Conservation (phyloP, 2,329 filamentous ascomycete genomes). For the Byssothecium circinans region DNA sequence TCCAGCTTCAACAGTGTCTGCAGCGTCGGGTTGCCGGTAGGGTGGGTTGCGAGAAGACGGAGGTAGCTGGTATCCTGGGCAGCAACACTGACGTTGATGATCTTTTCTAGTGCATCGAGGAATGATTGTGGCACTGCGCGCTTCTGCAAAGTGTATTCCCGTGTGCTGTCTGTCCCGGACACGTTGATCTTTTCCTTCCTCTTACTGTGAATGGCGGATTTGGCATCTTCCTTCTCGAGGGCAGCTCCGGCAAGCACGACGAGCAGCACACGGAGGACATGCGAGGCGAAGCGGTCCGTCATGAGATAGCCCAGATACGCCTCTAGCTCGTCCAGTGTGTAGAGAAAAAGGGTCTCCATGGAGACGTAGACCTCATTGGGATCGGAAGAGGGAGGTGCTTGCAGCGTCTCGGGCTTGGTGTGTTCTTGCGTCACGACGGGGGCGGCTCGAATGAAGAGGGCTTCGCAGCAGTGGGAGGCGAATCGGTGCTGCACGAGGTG, state of each 20-base stretch:
- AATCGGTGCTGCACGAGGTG: slow-evolving; percentile 93
- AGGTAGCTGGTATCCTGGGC: slow-evolving; percentile 78
- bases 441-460: slow-evolving; percentile 82
- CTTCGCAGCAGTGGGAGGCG: slow-evolving; percentile 95
- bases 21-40: slow-evolving; percentile 88
- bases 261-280: slow-evolving; percentile 82
- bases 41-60: slow-evolving; percentile 81
- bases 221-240: slow-evolving; percentile 62
- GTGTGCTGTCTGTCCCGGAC: slow-evolving; percentile 53
- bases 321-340: slow-evolving; percentile 84
- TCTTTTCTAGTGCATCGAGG: slow-evolving; percentile 72
- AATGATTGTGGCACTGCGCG: slow-evolving; percentile 77
- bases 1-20: slow-evolving; percentile 89
- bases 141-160: slow-evolving; percentile 43
- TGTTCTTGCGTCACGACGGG: slow-evolving; percentile 76
- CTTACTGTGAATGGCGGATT: slow-evolving; percentile 82
- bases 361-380: slow-evolving; percentile 58
- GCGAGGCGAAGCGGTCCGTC: slow-evolving; percentile 87
- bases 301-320: slow-evolving; percentile 79
- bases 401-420: slow-evolving; percentile 48
- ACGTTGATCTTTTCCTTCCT: slow-evolving; percentile 80
- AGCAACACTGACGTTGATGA: slow-evolving; percentile 75
- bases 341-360: slow-evolving; percentile 84
- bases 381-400: slow-evolving; percentile 50
- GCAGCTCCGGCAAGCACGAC: slow-evolving; percentile 83